Evolutionary conservation across 192 early-diverging fungal genomes (phyloP), one percentile per base, ranked within the genome.

Genomic region (Coemansia interrupta): DNA sequence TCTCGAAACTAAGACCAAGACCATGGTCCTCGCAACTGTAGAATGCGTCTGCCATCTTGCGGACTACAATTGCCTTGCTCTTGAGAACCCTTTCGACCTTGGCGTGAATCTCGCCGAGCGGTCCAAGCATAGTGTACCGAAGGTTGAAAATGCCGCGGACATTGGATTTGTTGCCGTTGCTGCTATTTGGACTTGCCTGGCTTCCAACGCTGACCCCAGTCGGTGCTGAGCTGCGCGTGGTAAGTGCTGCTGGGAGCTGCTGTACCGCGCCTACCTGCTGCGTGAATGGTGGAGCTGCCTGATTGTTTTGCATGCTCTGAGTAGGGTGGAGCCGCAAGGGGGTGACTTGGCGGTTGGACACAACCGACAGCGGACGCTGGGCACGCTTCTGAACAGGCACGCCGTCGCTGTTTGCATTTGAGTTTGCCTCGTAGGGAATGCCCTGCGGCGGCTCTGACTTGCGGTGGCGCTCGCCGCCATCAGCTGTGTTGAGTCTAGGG

Each of bases 1-100:
- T 54, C 47, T 69, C 73, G 46, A 75, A 75, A 8, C 63, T 67
- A 36, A 75, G 32, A 22, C 62, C 61, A 44, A 75, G 32, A 28
- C 62, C 61, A 40, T 62, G 61, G 17, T 75, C 63, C 46, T 75
- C 61, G 19, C 73, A 75, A 48, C 59, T 68, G 52, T 75, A 75
- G 8, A 62, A 26, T 1, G 51, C 40, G 28, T 69, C 60, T 7
- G 58, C 59, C 63, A 63, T 75, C 45, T 69, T 60, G 54, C 66
- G 62, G 29, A 61, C 24, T 17, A 60, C 51, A 26, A 75, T 66
- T 9, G 54, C 41, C 51, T 62, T 69, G 55, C 47, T 66, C n/a
- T 75, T 75, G 18, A 75, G 61, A 0, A 65, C 66, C 12, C 46
- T 39, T 60, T 75, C 66, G 14, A 75, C 52, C 42, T 56, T 62